phyloP scores from a whole-genome alignment of 495 filamentous ascomycete genomes.

The Rostrohypoxylon terebratum region DNA sequence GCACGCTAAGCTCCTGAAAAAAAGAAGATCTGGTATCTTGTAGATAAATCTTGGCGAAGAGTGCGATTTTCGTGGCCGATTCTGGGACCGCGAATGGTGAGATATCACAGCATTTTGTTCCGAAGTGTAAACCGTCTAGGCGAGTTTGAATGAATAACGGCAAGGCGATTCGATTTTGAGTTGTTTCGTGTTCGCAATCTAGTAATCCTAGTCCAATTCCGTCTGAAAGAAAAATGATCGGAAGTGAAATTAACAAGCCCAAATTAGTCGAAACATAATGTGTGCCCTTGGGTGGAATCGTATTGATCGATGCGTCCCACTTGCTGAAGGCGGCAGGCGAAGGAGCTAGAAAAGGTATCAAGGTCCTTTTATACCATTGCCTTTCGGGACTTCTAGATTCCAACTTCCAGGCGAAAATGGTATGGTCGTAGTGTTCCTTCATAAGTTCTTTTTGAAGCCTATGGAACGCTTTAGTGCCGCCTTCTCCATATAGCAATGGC shows the following conservation, averaged over 20 bases:
- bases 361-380: not conserved
- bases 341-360: not conserved
- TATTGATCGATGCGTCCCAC: not conserved
- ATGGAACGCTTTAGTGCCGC: constrained; percentile 43
- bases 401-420: constrained; percentile 39
- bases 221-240: not conserved
- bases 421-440: constrained; percentile 32
- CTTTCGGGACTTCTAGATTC: not conserved
- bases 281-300: not conserved
- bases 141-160: constrained; percentile 1
- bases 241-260: not conserved
- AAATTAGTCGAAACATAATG: constrained; percentile 8
- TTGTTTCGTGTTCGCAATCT: not conserved
- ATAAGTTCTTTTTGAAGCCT: constrained; percentile 55
- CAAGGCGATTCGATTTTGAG: not conserved
- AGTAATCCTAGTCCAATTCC: not conserved
- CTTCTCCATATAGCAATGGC: constrained; percentile 53
- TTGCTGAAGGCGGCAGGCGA: not conserved
- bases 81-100: not conserved
- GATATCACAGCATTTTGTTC: not conserved
- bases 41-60: not conserved
- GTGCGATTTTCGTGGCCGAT: not conserved
- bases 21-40: not conserved
- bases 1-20: not conserved
- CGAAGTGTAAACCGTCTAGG: not conserved